phyloP scores from a whole-genome alignment of 2,329 filamentous ascomycete genomes.

The Cladosporium oxysporum region DNA sequence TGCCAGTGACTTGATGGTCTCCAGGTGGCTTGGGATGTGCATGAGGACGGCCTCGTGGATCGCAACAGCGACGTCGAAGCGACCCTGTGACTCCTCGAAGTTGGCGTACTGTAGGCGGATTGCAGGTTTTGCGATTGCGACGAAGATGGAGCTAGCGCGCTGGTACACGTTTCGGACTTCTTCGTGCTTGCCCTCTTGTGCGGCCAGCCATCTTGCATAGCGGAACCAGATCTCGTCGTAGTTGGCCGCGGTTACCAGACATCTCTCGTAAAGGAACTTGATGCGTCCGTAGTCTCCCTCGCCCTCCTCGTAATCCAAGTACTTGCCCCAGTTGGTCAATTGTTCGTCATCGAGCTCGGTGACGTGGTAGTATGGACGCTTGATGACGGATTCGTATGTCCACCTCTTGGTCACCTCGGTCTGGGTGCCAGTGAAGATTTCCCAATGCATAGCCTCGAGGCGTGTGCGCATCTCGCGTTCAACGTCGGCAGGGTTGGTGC shows the following conservation, averaged over 20 bases:
- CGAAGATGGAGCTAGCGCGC: slow-evolving; percentile 79
- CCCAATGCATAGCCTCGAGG: slow-evolving; percentile 78
- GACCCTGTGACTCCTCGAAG: slow-evolving; percentile 84
- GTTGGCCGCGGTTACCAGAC: slow-evolving; percentile 85
- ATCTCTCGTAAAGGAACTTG: slow-evolving; percentile 89
- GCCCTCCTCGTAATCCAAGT: slow-evolving; percentile 90
- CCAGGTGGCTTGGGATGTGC: slow-evolving; percentile 76
- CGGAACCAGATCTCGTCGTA: slow-evolving; percentile 98
- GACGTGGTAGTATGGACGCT: slow-evolving; percentile 94
- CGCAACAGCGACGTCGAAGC: slow-evolving; percentile 75
- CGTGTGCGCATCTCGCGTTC: slow-evolving; percentile 80
- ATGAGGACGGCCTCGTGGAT: slow-evolving; percentile 81
- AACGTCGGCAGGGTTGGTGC: slow-evolving; percentile 72
- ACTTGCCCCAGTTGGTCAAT: slow-evolving; percentile 89
- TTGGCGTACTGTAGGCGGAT: slow-evolving; percentile 89
- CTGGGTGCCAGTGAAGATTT: slow-evolving; percentile 78
- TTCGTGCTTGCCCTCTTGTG: slow-evolving; percentile 77
- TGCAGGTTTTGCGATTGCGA: slow-evolving; percentile 80
- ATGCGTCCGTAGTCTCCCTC: slow-evolving; percentile 75
- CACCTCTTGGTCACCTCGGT: slow-evolving; percentile 88
- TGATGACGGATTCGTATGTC: slow-evolving; percentile 93
- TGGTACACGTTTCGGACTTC: slow-evolving; percentile 91
- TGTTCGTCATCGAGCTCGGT: slow-evolving; percentile 87
- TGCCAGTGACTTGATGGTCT: slow-evolving; percentile 84
- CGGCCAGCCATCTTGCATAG: slow-evolving; percentile 92